Evolutionary conservation across 176 grass and related monocot genomes (phyloP).

Genomic region (bread wheat (Triticum aestivum)): IWGSC_CS_RefSeq_v2.1 NC_057797.1:626509094-626509593

Average conservation of each 20-base stretch:
- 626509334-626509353: neutral
- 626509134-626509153: neutral
- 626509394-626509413: neutral
- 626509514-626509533: neutral
- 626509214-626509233: neutral
- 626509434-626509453: neutral
- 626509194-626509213: conserved; percentile 36
- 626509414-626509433: neutral
- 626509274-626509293: neutral
- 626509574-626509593: neutral
- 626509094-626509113: neutral
- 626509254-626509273: neutral
- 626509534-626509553: neutral
- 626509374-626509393: neutral
- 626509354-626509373: neutral
- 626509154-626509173: conserved; percentile 3
- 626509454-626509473: neutral
- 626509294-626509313: neutral
- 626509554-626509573: neutral
- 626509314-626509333: neutral
- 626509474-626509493: neutral
- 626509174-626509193: conserved; percentile 23
- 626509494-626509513: neutral
- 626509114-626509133: neutral
- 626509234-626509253: neutral